Conservation (phyloP, 169 alveolate species). For the Cryptosporidium viatorum region DNA sequence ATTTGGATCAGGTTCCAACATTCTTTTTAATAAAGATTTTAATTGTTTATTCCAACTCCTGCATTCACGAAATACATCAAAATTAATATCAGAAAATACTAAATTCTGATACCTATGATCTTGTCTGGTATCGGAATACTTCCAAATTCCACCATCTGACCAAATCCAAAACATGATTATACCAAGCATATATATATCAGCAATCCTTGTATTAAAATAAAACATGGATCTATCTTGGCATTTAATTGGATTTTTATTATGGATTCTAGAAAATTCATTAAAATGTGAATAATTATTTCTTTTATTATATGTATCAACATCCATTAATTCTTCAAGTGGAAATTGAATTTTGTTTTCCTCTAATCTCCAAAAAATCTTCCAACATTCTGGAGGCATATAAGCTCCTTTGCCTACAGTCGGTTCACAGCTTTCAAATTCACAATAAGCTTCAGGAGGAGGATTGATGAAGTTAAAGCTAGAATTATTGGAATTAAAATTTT, state of each 20-base stretch:
- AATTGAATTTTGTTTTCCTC: conserved; percentile 60
- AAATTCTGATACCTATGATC: conserved; percentile 77
- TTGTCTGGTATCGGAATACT: conserved; percentile 82
- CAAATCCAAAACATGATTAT: conserved; percentile 84
- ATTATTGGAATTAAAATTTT: conserved; percentile 21
- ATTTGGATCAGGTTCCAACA: conserved; percentile 66
- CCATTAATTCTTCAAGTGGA: conserved; percentile 65
- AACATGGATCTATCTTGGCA: conserved; percentile 78
- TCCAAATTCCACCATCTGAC: conserved; percentile 86
- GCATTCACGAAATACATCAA: conserved; percentile 72
- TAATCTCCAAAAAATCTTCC: conserved; percentile 81
- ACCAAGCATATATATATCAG: conserved; percentile 83
- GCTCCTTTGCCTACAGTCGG: conserved; percentile 88
- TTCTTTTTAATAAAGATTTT: conserved; percentile 20
- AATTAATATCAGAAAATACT: conserved; percentile 57
- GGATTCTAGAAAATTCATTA: neutral
- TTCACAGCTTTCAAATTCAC: conserved; percentile 83
- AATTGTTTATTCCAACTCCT: conserved; percentile 52
- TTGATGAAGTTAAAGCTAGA: conserved; percentile 22
- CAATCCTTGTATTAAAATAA: conserved; percentile 82
- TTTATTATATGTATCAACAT: neutral
- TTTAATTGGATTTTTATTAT: conserved; percentile 46
- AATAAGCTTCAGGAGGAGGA: conserved; percentile 74
- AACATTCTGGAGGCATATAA: conserved; percentile 88
- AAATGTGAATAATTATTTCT: conserved; percentile 55